phyloP scores from a whole-genome alignment of 805 yeast genomes.

The Wickerhamomyces bovis region DNA sequence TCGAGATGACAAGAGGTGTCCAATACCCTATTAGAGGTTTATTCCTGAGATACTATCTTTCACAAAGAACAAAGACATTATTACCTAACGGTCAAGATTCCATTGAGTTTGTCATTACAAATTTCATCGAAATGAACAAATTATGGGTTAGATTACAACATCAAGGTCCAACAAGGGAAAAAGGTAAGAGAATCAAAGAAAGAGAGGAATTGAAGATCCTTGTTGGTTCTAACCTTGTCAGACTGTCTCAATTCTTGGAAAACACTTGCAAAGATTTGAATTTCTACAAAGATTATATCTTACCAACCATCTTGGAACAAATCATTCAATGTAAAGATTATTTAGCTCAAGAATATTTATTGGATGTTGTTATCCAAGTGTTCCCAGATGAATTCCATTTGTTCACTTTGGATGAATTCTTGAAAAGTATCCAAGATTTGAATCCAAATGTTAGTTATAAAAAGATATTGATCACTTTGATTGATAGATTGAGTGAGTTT shows the following conservation, averaged over 20 bases:
- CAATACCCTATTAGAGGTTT: conserved; percentile 93
- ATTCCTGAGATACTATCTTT: conserved; percentile 80
- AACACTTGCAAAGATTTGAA: conserved; percentile 39
- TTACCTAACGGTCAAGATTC: conserved; percentile 50
- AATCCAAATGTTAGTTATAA: conserved; percentile 67
- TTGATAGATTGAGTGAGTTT: conserved; percentile 61
- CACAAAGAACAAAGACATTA: conserved; percentile 65
- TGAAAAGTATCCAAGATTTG: conserved; percentile 59
- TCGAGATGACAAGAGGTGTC: conserved; percentile 96
- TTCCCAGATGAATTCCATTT: conserved; percentile 92
- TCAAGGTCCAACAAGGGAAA: conserved; percentile 86
- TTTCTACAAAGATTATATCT: conserved; percentile 41
- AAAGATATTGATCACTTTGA: conserved; percentile 60
- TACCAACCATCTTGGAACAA: conserved; percentile 83
- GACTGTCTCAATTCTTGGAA: conserved; percentile 73
- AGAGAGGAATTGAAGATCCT: conserved; percentile 84
- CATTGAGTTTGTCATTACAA: conserved; percentile 72
- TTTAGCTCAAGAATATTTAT: conserved; percentile 84
- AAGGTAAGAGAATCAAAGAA: conserved; percentile 66
- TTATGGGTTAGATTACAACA: conserved; percentile 96
- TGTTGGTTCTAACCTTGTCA: conserved; percentile 88
- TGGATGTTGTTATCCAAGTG: conserved; percentile 89
- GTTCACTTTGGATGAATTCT: conserved; percentile 58
- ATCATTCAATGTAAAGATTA: conserved; percentile 88
- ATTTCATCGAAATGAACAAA: conserved; percentile 96